Evolutionary conservation across 2,329 filamentous ascomycete species (phyloP), one percentile per base, ranked within the genome.

Genomic region (Neofusicoccum cordaticola): DNA sequence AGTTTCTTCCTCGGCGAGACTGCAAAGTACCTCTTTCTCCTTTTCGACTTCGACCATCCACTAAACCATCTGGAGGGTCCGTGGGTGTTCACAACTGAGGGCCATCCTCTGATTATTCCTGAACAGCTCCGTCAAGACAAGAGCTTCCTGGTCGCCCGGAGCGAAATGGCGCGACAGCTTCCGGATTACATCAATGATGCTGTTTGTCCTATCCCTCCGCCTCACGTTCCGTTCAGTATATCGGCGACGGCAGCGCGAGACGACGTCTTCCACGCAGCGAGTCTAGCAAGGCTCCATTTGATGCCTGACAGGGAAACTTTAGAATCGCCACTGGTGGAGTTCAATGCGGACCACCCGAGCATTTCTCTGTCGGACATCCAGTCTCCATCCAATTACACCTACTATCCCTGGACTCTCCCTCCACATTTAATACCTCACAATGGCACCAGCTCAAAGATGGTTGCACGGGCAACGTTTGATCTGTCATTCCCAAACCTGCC

Each of bases 1-100:
- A 98, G 94, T 75, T 99, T 98, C 83, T 98, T 98, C 73, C 84
- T 99, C 0, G 94, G 95, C 13, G 95, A 99, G 78, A 99, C 95
- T 1, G 89, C 92, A 50, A 97, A 98, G 77, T 99, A 99, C 76
- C 82, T 99, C 67, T 98, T 96, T 75, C 81, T 99, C 63, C 85
- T 98, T 2, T 98, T 96, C 75, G 91, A 96, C 69, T 85, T 88
- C 4, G 84, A 88, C 13, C 95, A 98, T 77, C 92, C 93, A 0
- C 80, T 99, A 47, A 98, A 98, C 77, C 88, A 87, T 19, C 80
- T 96, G 44, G 95, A 98, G 76, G 88, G 89, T 0, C 88, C 93
- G 0, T 96, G 90, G 75, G 94, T 99, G 13, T 98, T 99, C 75
- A 95, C 91, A 0, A 99, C 95, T 0, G 95, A 99, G 78, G 95